These are phyloP conservation scores for Trametes versicolor DNA, from an alignment of 1,284 basidiomycete species.

Conservation along the genomic window DNA sequence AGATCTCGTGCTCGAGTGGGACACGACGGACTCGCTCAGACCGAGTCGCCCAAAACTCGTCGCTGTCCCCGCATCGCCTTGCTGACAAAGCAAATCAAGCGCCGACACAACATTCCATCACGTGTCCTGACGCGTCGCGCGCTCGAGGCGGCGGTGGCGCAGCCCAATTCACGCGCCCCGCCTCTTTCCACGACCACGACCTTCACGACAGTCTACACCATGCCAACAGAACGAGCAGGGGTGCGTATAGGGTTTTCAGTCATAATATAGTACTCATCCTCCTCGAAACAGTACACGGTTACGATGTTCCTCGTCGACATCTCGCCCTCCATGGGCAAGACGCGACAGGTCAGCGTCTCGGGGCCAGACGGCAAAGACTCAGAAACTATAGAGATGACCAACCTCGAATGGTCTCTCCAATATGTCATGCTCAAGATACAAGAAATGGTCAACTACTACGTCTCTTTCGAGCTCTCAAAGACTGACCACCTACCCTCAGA, in stretches of 20 bases:
- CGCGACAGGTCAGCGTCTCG: conserved; percentile 65
- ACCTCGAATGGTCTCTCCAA: conserved; percentile 85
- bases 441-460: conserved; percentile 71
- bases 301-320: conserved; percentile 90
- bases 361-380: conserved; percentile 60
- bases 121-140: conserved; percentile 36
- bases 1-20: conserved; percentile 40
- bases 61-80: conserved; percentile 19
- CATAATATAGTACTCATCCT: neutral
- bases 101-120: conserved; percentile 25
- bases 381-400: conserved; percentile 68
- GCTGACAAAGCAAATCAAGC: conserved; percentile 33
- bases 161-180: conserved; percentile 18
- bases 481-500: conserved; percentile 54
- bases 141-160: conserved; percentile 14
- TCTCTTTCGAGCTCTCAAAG: neutral
- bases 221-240: conserved; percentile 82
- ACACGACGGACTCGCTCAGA: conserved; percentile 21
- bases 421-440: conserved; percentile 90
- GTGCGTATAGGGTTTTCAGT: conserved; percentile 47
- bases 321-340: conserved; percentile 85
- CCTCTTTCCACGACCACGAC: conserved; percentile 21
- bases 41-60: conserved; percentile 13
- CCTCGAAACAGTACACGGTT: conserved; percentile 69
- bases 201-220: conserved; percentile 45